Evolutionary conservation across 495 filamentous ascomycete genomes (phyloP).

Genomic region (Penicillium lividum): DNA sequence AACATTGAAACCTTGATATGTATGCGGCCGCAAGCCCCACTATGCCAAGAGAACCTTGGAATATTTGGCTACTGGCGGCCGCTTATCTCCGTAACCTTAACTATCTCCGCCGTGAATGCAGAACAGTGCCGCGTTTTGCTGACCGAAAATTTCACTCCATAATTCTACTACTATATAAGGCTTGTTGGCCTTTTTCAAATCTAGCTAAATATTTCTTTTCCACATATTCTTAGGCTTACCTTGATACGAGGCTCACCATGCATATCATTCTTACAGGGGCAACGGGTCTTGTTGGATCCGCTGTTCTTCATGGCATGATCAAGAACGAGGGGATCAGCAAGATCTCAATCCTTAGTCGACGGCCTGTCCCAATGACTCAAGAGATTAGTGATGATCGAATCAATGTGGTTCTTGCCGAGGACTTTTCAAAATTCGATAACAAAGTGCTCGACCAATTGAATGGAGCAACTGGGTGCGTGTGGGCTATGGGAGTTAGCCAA

Average conservation of each 20-base stretch:
- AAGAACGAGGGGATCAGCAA: conserved; percentile 54
- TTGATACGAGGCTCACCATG: conserved; percentile 38
- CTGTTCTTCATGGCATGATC: conserved; percentile 64
- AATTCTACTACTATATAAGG: neutral
- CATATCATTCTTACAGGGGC: conserved; percentile 76
- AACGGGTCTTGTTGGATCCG: conserved; percentile 70
- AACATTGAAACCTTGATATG: neutral
- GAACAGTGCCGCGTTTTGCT: neutral
- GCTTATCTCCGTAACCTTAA: neutral
- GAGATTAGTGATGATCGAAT: conserved; percentile 52
- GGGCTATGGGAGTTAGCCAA: conserved; percentile 67
- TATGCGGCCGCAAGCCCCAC: neutral
- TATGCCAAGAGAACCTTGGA: neutral
- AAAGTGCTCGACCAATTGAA: conserved; percentile 59
- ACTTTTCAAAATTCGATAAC: conserved; percentile 58
- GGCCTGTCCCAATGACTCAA: conserved; percentile 64
- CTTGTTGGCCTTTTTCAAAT: neutral
- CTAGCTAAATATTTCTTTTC: neutral
- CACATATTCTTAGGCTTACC: neutral
- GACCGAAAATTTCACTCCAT: neutral
- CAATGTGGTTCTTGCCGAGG: conserved; percentile 65
- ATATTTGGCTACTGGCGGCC: neutral
- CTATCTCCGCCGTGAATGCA: neutral
- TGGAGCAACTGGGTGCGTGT: conserved; percentile 66
- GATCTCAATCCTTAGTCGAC: conserved; percentile 65